Percentiles rank a stretch among this genome's conserved stretches.
These are phyloP conservation scores for Quercus rubra DNA, from an alignment of 306 rosid genomes.

Conservation along the genomic window DNA sequence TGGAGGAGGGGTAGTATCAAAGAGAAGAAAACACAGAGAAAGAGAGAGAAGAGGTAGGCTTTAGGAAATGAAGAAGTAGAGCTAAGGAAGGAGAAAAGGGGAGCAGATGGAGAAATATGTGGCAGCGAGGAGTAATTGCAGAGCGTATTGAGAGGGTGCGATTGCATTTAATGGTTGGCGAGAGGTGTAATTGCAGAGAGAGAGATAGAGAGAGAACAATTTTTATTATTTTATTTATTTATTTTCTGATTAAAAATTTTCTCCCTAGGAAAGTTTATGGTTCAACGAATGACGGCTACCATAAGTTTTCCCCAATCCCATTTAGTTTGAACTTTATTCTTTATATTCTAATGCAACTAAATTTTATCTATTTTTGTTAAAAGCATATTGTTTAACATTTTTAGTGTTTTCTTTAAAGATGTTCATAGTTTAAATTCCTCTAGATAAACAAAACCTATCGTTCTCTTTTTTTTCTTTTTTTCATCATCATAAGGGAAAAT, in stretches of 20 bases:
- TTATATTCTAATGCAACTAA: neutral
- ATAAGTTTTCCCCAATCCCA: neutral
- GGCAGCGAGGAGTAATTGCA: constrained; percentile 86
- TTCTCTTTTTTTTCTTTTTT: neutral
- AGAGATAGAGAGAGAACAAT: constrained; percentile 27
- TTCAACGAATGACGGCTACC: constrained; percentile 72
- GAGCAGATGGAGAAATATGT: constrained; percentile 44
- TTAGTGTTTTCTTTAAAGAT: too few relatives aligned
- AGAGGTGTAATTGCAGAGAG: constrained; percentile 65
- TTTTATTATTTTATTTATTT: neutral
- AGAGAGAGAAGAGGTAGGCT: neutral
- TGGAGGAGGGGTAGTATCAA: neutral
- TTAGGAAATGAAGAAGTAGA: constrained; percentile 26
- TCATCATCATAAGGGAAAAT: neutral
- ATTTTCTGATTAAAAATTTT: neutral
- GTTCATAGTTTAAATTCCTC: too few relatives aligned
- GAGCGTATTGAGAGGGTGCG: constrained; percentile 98
- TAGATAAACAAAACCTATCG: neutral
- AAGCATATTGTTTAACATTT: too few relatives aligned
- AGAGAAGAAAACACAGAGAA: neutral
- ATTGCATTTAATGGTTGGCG: constrained; percentile 89
- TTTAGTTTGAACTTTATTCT: neutral
- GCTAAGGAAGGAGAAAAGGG: constrained; percentile 31
- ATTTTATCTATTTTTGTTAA: too few relatives aligned
- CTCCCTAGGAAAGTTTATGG: constrained; percentile 23